Evolutionary conservation across 768 basidiomycete genomes (phyloP), one percentile per base, ranked within the genome.

Genomic region (Russula sp.): DNA sequence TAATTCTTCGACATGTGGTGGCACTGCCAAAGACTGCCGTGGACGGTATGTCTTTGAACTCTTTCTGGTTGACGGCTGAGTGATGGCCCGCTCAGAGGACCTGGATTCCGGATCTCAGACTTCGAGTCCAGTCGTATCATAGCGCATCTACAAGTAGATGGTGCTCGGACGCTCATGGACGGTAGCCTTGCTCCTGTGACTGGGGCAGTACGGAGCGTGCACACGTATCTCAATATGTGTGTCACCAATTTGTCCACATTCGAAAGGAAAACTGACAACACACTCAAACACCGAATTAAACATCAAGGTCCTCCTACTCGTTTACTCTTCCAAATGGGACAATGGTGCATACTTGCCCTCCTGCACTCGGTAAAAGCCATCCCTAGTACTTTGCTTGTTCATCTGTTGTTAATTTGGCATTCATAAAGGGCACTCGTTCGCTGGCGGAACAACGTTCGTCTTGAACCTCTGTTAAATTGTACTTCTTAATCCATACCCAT

Each of bases 41-140:
- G 88, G 87, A 51, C 81, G 87, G 87, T 85, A 56, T 39, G 78
- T 39, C 34, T 29, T 49, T 11, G 22, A 29, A 32, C 66, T 47
- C n/a, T 25, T 8, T 16, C n/a, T 38, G 11, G 5, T 64, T 56
- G 52, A 45, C 29, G 46, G 59, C 35, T 36, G 60, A 58, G 50
- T 42, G 42, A 49, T 42, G 5, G 58, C 45, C 54, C 57, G 50
- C 41, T 43, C 43, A 86, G 89, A 16, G 90, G 90, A 0, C 90
- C 89, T 0, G 88, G 85, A 22, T 91, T 88, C 79, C 81, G 74
- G 14, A 78, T 79, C 65, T 89, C 86, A 25, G 88, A 88, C 71
- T 90, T 88, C 63, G 83, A 83, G 72, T 89, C 87, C 10, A 89
- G 88, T 70, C 74, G 75, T 65, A 81, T 91, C 56, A 91, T 90